Conservation (phyloP, 345 rosid genomes). For the Microthlaspi erraticum region DNA sequence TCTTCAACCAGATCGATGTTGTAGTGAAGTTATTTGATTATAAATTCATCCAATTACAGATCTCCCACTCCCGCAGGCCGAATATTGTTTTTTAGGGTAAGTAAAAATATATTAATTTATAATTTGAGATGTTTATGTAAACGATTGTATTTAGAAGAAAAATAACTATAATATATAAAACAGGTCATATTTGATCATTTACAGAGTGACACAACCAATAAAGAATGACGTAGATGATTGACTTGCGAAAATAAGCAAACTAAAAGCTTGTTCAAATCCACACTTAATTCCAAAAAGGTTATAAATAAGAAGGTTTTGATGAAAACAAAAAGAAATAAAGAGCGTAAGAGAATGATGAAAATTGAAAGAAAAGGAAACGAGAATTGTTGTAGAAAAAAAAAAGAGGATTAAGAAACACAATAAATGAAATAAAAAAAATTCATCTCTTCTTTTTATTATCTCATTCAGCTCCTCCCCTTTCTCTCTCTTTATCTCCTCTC, state of each 20-base stretch:
- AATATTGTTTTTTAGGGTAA: not conserved
- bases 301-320: slow-evolving; percentile 29
- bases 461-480: slow-evolving; percentile 34
- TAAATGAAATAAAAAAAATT: slow-evolving; percentile 36
- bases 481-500: not conserved
- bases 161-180: not conserved
- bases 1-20: slow-evolving; percentile 7
- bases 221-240: slow-evolving; percentile 28
- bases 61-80: not conserved
- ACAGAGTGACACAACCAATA: slow-evolving; percentile 24
- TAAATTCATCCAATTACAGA: not conserved
- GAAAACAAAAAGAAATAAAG: slow-evolving; percentile 40
- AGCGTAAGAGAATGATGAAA: slow-evolving; percentile 33
- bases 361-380: slow-evolving; percentile 16
- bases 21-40: too few relatives aligned
- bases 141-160: too few relatives aligned
- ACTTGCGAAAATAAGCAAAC: slow-evolving; percentile 24
- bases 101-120: not conserved
- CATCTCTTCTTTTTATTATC: slow-evolving; percentile 42
- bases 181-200: not conserved
- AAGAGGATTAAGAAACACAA: slow-evolving; percentile 10
- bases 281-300: slow-evolving; percentile 41
- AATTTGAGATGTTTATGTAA: not conserved
- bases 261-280: slow-evolving; percentile 21
- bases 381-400: not conserved